Conservation (phyloP, 2,329 filamentous ascomycete genomes). For the Aotearoamyces nothofagi region DNA sequence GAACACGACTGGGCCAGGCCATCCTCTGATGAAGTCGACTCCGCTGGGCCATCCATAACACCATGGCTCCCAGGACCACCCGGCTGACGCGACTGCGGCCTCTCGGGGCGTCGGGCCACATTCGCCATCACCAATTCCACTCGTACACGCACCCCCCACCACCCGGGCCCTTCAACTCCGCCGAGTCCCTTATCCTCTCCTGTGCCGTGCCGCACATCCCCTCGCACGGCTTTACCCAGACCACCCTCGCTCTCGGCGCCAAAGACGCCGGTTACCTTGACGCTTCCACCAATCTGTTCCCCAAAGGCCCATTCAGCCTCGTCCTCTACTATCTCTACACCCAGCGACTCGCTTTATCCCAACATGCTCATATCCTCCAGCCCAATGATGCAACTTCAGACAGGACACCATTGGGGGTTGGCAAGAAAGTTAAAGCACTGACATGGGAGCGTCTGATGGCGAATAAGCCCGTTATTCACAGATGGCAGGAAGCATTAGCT, state of each 20-base stretch:
- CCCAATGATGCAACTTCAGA: too few species aligned
- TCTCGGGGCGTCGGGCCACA: too few species aligned
- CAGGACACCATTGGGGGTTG: conserved; percentile 30
- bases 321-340: conserved; percentile 63
- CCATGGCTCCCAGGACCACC: too few species aligned
- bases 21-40: too few species aligned
- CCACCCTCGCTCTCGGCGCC: conserved; percentile 61
- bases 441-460: conserved; percentile 63
- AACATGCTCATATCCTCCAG: conserved; percentile 3
- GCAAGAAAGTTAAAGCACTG: conserved; percentile 52
- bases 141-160: conserved; percentile 52
- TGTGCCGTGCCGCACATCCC: conserved; percentile 72
- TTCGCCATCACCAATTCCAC: too few species aligned
- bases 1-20: too few species aligned
- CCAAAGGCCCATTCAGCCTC: conserved; percentile 66
- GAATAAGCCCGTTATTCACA: conserved; percentile 56
- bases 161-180: conserved; percentile 42
- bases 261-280: conserved; percentile 76
- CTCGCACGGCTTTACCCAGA: conserved; percentile 63
- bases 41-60: too few species aligned
- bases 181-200: conserved; percentile 64
- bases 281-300: conserved; percentile 70
- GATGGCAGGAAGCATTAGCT: conserved; percentile 77
- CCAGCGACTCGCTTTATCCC: conserved; percentile 42
- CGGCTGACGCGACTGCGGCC: too few species aligned